These are phyloP conservation scores for Pythium apleroticum DNA, from an alignment of 352 stramenopile genomes.

Conservation along the genomic window DNA sequence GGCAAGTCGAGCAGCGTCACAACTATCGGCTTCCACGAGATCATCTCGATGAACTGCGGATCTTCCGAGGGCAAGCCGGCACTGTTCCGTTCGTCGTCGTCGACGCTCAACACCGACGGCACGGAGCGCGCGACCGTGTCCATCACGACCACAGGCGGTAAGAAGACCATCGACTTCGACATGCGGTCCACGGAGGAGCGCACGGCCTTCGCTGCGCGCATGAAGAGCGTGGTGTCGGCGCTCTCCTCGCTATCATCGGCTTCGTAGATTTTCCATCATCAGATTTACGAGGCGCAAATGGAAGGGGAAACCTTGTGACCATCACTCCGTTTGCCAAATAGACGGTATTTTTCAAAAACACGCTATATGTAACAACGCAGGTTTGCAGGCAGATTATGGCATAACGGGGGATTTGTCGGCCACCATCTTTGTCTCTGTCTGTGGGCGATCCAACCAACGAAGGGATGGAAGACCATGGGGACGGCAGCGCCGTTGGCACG, in stretches of 20 bases:
- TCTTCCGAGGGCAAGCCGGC: constrained; percentile 6
- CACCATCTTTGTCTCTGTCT: not conserved
- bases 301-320: not conserved
- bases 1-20: constrained; percentile 27
- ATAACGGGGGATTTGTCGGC: not conserved
- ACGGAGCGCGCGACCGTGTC: constrained; percentile 30
- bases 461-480: not conserved
- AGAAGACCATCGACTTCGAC: constrained; percentile 43
- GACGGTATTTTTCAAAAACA: constrained; percentile 1
- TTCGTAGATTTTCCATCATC: not conserved
- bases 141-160: constrained; percentile 15
- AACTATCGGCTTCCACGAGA: constrained; percentile 34
- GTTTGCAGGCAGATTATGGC: constrained; percentile 1
- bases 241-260: constrained; percentile 12
- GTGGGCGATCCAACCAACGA: constrained; percentile 3
- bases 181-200: constrained; percentile 46
- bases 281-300: too few relatives aligned
- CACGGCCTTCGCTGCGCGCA: constrained; percentile 28
- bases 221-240: constrained; percentile 23
- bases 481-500: not conserved
- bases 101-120: constrained; percentile 26
- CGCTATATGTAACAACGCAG: constrained; percentile 2
- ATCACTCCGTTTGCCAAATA: constrained; percentile 13
- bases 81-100: constrained; percentile 36
- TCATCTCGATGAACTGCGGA: constrained; percentile 38